Conservation (phyloP, 1,284 basidiomycete genomes). For the Fistulinella cinereoalba region DNA sequence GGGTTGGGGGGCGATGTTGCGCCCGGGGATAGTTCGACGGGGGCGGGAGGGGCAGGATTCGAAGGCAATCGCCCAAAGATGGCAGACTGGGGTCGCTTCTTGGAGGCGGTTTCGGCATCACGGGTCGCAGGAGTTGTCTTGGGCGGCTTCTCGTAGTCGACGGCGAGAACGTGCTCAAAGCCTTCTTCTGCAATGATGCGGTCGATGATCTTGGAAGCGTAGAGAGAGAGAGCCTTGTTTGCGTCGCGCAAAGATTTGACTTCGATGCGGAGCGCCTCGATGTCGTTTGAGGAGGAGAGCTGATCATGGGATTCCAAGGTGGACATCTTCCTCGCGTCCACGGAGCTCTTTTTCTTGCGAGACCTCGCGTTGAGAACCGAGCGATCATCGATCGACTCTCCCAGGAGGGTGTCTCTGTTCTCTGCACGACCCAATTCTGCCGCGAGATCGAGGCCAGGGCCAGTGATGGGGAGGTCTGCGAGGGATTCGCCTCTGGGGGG, state of each 20-base stretch:
- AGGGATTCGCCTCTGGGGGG: constrained; percentile 68
- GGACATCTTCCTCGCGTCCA: constrained; percentile 40
- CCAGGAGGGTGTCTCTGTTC: constrained; percentile 70
- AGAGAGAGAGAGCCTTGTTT: constrained; percentile 90
- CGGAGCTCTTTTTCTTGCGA: constrained; percentile 50
- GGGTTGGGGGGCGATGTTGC: constrained; percentile 37
- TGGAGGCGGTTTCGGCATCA: constrained; percentile 31
- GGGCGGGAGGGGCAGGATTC: constrained; percentile 35
- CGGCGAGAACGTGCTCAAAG: constrained; percentile 89
- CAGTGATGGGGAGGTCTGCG: constrained; percentile 77
- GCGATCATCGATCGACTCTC: constrained; percentile 50
- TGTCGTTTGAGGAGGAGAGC: constrained; percentile 46
- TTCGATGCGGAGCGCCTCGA: constrained; percentile 72
- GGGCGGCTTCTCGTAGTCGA: constrained; percentile 73
- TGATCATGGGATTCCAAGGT: constrained; percentile 44
- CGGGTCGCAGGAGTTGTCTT: constrained; percentile 27
- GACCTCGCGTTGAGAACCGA: constrained; percentile 43
- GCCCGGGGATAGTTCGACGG: constrained; percentile 34
- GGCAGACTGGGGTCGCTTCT: constrained; percentile 58
- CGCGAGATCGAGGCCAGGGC: constrained; percentile 85
- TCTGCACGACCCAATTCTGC: constrained; percentile 88
- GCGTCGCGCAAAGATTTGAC: constrained; percentile 90
- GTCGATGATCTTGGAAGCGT: constrained; percentile 95
- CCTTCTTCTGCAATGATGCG: constrained; percentile 92
- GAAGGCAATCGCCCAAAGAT: constrained; percentile 48